Percentiles rank a stretch among this genome's conserved stretches.
phyloP scores from a whole-genome alignment of 352 stramenopile species.

The Blastocystis sp. region DNA sequence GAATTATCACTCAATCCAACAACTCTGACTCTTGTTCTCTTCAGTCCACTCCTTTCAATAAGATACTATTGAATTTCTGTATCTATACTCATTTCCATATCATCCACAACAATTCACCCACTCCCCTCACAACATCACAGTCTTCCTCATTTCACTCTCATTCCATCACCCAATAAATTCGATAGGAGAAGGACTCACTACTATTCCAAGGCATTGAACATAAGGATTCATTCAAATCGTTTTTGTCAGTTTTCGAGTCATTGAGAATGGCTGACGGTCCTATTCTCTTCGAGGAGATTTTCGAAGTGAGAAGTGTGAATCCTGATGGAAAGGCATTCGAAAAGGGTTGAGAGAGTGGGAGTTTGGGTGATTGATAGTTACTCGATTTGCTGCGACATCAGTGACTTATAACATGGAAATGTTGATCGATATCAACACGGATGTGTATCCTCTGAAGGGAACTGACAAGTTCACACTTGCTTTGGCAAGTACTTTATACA shows the following conservation, averaged over 20 bases:
- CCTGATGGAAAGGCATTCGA: conserved; percentile 68
- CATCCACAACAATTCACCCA: too few relatives aligned
- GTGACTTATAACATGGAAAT: conserved; percentile 51
- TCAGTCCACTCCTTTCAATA: too few relatives aligned
- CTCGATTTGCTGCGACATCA: conserved; percentile 62
- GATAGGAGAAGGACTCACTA: too few relatives aligned
- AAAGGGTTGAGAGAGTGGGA: conserved; percentile 1
- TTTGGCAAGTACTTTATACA: conserved; percentile 57
- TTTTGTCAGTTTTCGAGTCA: not conserved
- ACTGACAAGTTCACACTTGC: conserved; percentile 59
- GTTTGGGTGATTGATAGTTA: conserved; percentile 1
- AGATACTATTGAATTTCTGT: too few relatives aligned
- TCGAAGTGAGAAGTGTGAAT: conserved; percentile 63
- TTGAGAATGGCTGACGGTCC: conserved; percentile 53
- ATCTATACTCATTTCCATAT: too few relatives aligned
- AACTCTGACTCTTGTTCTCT: too few relatives aligned
- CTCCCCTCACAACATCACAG: too few relatives aligned
- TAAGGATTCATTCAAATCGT: too few relatives aligned
- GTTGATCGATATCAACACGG: conserved; percentile 68
- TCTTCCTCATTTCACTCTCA: too few relatives aligned
- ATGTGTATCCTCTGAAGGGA: conserved; percentile 63
- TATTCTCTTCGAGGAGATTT: conserved; percentile 63
- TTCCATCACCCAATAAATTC: too few relatives aligned
- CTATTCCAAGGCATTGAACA: too few relatives aligned
- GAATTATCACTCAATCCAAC: too few relatives aligned